Percentiles rank a stretch among this genome's conserved stretches.
These are phyloP conservation scores for Chlorencoelia australis DNA, from an alignment of 2,329 filamentous ascomycete genomes.

Conservation along the genomic window DNA sequence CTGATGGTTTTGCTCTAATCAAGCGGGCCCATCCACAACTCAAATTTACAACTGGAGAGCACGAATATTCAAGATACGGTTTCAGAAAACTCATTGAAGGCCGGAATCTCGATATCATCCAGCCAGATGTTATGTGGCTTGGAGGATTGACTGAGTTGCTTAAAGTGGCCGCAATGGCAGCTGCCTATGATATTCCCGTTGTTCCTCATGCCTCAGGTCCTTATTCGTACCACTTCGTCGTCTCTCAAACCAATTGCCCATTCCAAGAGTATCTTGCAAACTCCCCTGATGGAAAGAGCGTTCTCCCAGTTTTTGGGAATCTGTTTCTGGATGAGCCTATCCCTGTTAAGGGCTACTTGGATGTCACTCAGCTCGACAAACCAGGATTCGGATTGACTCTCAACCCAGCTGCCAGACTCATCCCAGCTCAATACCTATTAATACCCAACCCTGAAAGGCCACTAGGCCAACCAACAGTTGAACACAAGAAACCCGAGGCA, in stretches of 20 bases:
- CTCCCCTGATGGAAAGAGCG: conserved; percentile 80
- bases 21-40: conserved; percentile 83
- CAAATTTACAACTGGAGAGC: conserved; percentile 93
- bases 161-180: conserved; percentile 78
- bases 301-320: conserved; percentile 85
- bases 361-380: conserved; percentile 70
- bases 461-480: conserved; percentile 25
- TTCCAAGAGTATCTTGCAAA: conserved; percentile 97
- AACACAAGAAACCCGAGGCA: conserved; percentile 14
- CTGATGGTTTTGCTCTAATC: conserved; percentile 79
- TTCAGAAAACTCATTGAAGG: conserved; percentile 91
- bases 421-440: conserved; percentile 64
- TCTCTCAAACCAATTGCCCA: conserved; percentile 84
- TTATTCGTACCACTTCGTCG: conserved; percentile 93
- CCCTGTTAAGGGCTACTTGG: conserved; percentile 70
- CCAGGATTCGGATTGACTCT: conserved; percentile 85
- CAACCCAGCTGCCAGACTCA: conserved; percentile 66
- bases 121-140: conserved; percentile 97
- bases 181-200: conserved; percentile 88
- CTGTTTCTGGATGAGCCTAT: conserved; percentile 88
- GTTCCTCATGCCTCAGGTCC: conserved; percentile 91
- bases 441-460: conserved; percentile 49
- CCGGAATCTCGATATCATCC: conserved; percentile 86
- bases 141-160: conserved; percentile 87
- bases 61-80: conserved; percentile 88